Conservation (phyloP, 179 eudicot species). For the Spinacia oleracea region DNA sequence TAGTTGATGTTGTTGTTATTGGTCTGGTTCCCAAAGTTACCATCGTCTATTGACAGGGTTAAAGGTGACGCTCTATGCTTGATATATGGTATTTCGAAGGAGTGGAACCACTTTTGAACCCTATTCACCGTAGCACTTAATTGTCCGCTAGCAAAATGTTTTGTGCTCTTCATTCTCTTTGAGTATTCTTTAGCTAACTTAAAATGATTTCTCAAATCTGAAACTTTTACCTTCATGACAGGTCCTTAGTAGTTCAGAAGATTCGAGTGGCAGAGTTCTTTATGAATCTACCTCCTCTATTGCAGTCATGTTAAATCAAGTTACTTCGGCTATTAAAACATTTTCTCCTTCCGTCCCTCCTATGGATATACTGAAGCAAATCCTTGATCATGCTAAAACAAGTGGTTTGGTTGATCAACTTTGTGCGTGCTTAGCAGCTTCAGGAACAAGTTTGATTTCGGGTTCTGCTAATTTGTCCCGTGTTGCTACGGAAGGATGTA, state of each 20-base stretch:
- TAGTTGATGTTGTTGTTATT: neutral
- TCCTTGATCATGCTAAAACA: conserved; percentile 77
- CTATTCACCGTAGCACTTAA: neutral
- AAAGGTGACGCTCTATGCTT: neutral
- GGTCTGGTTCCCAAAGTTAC: neutral
- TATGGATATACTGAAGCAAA: conserved; percentile 50
- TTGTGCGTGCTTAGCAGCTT: conserved; percentile 63
- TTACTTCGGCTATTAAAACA: conserved; percentile 66
- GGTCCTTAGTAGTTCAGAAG: conserved; percentile 61
- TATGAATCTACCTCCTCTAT: conserved; percentile 81
- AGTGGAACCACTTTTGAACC: neutral
- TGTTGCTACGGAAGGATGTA: conserved; percentile 89
- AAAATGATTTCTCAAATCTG: conserved; percentile 12
- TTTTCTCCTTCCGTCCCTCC: conserved; percentile 36
- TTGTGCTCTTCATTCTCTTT: neutral
- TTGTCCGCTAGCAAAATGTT: neutral
- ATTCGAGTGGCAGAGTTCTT: conserved; percentile 71
- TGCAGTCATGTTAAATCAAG: conserved; percentile 68
- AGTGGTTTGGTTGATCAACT: conserved; percentile 65
- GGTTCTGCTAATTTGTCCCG: conserved; percentile 79
- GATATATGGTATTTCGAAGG: neutral
- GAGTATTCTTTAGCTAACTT: neutral
- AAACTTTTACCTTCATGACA: conserved; percentile 30
- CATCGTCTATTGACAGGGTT: neutral
- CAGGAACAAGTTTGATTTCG: conserved; percentile 80